These are phyloP conservation scores for Mycena filopes DNA, from an alignment of 768 basidiomycete species.

Conservation along the genomic window DNA sequence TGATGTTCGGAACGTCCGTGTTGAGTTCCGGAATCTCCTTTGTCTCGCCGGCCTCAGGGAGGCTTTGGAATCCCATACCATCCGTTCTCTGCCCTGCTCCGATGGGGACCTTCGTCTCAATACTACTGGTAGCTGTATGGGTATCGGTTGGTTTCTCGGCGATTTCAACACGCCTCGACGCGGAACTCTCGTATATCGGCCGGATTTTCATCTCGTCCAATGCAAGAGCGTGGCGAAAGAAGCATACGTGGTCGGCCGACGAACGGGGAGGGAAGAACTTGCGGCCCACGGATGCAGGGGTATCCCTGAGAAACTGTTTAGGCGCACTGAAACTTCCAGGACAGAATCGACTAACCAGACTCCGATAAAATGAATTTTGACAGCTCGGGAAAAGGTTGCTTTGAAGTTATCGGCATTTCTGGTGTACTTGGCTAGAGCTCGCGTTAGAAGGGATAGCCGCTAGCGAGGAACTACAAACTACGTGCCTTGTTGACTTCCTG, in stretches of 20 bases:
- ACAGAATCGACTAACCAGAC: conserved; percentile 22
- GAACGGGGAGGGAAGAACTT: conserved; percentile 13
- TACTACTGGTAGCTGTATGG: conserved; percentile 10
- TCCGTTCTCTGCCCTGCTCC: neutral
- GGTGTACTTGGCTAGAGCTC: neutral
- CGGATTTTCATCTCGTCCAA: conserved; percentile 35
- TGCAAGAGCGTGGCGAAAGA: conserved; percentile 39
- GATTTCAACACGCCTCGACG: neutral
- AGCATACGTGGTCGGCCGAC: conserved; percentile 28
- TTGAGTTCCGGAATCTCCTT: neutral
- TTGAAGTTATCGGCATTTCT: conserved; percentile 18
- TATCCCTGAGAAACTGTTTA: conserved; percentile 25
- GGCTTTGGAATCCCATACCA: neutral
- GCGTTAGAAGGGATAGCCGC: neutral
- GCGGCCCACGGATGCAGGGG: conserved; percentile 12
- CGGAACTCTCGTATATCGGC: conserved; percentile 10
- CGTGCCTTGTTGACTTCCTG: conserved; percentile 1
- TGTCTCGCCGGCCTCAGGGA: neutral
- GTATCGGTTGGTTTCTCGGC: conserved; percentile 1
- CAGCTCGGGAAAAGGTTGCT: conserved; percentile 22
- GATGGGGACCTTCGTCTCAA: neutral
- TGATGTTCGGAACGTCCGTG: conserved; percentile 19
- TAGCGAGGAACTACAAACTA: neutral
- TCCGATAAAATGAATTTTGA: conserved; percentile 32
- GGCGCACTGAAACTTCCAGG: neutral